Evolutionary conservation across 352 stramenopile genomes (phyloP), one percentile per base, ranked within the genome.

Genomic region (Globisporangium nunn): DNA sequence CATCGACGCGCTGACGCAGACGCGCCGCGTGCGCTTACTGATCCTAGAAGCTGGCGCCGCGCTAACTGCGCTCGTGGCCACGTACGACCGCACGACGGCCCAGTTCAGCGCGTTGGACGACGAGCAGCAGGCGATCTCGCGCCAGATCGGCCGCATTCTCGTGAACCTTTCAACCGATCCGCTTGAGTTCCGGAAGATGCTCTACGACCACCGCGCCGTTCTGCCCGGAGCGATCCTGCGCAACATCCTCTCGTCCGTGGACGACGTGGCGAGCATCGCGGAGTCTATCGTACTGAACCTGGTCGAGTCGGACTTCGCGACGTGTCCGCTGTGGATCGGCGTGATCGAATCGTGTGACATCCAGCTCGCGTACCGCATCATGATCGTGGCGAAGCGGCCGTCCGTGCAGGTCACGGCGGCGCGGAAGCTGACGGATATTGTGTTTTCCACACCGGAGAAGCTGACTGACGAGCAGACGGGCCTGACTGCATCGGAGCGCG

Each of bases 221-320:
- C 56, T 91, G 0, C 79, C 78, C 0, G 56, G 54, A 23, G 66
- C 75, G 12, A 86, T 93, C 55, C 62, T 93, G 15, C 41, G 70
- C 33, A 93, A 90, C 56, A 73, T 93, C 17, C 54, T 91, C 35
- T 85, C 80, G 6, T 43, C 71, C 4, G 47, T 66, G 10, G 65
- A 71, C 2, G 71, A 83, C 17, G 75, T 91, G 4, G 70, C 78
- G 4, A 57, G 72, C 15, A 85, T 69, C 6, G 83, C 83, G 0
- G 83, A 91, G 57, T 72, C 87, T 46, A 85, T 91, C 11, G 76
- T 91, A 4, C 58, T 83, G 14, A 86, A 87, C 41, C 73, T 93
- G 8, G 83, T 91, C 14, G 78, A 87, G 54, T 88, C 80, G 12
- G 83, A 93, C 55, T 93, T 90, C 50, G 78, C 81, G 12, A 91